Base-by-base conservation (phyloP, 441 rosid genomes). In the Mallotus repandus region DNA sequence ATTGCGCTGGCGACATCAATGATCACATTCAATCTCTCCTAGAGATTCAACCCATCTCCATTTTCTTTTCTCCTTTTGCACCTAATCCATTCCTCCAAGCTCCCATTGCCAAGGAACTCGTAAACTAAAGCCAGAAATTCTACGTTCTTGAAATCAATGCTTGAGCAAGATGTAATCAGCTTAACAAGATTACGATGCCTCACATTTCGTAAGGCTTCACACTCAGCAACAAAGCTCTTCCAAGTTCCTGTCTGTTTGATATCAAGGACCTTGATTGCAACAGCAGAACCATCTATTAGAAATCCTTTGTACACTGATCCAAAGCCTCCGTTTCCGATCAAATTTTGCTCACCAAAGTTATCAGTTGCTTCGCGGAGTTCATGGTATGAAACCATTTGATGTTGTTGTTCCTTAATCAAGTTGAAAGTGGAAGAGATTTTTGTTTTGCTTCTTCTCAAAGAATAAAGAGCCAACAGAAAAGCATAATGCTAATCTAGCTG, bases 151-250 rank as follows among this genome's bases (percentile, higher is more conserved):
- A 25, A 73, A 75, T 87, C 91, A 25, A 84, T 53, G 65, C 85
- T 84, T 5, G 87, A 86, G 81, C 94, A 89, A 15, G 85, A 84
- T 32, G 89, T 86, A 59, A 89, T 67, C 69, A 87, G 74, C 69
- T 85, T 89, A 52, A 89, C 81, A 54, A 89, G 85, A 77, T 88
- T 89, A 12, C 83, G 76, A 38, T 88, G 92, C 70, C 90, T 85
- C 2, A 78, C 74, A 21, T 78, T 85, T 65, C 81, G 79, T 29
- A 87, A 50, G 19, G 87, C 88, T 70, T 81, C 85, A 32, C 91
- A 89, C 68, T 87, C 90, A 18, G 86, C 85, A 0, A 66, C 9
- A 70, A 89, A 89, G 65, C 88, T 86, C 70, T 80, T 89, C 69
- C 66, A 75, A 45, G 80, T 81, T 60, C 88, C 85, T 0, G 68